Conservation (phyloP, 2,329 filamentous ascomycete genomes). For the Elsinoe batatas region DNA sequence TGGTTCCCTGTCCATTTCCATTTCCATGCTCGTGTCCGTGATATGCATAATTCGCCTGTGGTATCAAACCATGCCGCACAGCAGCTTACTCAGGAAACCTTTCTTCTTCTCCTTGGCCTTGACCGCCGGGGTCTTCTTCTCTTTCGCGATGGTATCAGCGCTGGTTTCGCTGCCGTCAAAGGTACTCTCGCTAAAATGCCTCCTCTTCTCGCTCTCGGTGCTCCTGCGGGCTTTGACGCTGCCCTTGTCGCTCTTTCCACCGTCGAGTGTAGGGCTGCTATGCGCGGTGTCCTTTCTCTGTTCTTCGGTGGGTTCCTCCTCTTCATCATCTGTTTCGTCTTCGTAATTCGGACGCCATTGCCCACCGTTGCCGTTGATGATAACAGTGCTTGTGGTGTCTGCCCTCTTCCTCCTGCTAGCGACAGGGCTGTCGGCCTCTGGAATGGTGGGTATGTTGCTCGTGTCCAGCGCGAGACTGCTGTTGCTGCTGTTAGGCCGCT, state of each 20-base stretch:
- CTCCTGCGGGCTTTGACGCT: not conserved
- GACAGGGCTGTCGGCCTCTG: not conserved
- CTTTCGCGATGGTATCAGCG: not conserved
- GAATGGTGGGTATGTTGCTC: conserved; percentile 6
- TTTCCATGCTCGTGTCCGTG: not conserved
- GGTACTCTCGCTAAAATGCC: conserved; percentile 10
- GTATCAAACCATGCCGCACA: conserved; percentile 14
- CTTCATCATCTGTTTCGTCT: conserved; percentile 10
- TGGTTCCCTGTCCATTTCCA: not conserved
- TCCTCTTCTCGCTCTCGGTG: conserved; percentile 7
- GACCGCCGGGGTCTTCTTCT: not conserved
- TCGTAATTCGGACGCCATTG: not conserved
- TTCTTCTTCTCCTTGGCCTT: not conserved
- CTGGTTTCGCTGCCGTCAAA: not conserved
- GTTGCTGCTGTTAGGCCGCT: conserved; percentile 2
- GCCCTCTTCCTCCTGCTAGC: conserved; percentile 11
- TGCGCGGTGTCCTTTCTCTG: not conserved
- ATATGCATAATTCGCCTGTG: not conserved
- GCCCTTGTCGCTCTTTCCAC: not conserved
- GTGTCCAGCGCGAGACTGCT: conserved; percentile 8
- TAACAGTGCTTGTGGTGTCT: conserved; percentile 15
- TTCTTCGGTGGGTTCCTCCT: conserved; percentile 1
- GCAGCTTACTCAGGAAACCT: not conserved
- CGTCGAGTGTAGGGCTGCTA: not conserved
- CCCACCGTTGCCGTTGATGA: conserved; percentile 8